These are phyloP conservation scores for Boechera divaricarpa DNA, from an alignment of 345 rosid species.

Conservation along the genomic window DNA sequence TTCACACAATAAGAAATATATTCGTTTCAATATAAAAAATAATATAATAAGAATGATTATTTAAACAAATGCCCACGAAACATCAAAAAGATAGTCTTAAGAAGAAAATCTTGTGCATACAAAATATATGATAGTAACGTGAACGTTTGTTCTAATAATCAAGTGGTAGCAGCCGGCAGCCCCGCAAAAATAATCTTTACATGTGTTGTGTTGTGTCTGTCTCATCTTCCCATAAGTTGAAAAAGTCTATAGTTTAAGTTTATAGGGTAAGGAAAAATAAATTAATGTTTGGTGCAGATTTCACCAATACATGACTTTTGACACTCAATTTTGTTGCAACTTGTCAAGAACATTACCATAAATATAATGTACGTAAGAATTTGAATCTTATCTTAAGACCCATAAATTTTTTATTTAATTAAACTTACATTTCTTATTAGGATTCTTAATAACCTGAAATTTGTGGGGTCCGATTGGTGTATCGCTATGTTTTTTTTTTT, in stretches of 20 bases:
- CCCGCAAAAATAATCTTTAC: background rate
- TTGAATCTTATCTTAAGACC: background rate
- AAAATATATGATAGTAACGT: background rate
- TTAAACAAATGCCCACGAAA: background rate
- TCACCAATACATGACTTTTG: conserved; percentile 27
- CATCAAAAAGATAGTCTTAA: background rate
- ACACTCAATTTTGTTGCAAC: background rate
- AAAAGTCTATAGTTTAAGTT: conserved; percentile 11
- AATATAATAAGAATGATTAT: background rate
- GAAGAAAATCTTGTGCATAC: background rate
- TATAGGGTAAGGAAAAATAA: background rate
- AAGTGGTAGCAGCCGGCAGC: conserved; percentile 30
- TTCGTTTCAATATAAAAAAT: too few species aligned
- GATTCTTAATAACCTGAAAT: too few species aligned
- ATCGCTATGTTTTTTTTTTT: background rate
- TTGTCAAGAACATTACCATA: conserved; percentile 4
- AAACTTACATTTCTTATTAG: too few species aligned
- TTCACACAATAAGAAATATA: too few species aligned
- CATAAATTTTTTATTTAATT: background rate
- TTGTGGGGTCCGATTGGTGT: background rate
- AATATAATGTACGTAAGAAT: background rate
- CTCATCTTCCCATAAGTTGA: conserved; percentile 19
- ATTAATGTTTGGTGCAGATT: conserved; percentile 24
- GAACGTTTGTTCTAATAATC: conserved; percentile 25
- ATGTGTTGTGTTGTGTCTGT: conserved; percentile 19